Percentiles rank a stretch among this genome's conserved stretches.
phyloP scores from a whole-genome alignment of 306 rosid genomes.

The Quercus gilva region DNA sequence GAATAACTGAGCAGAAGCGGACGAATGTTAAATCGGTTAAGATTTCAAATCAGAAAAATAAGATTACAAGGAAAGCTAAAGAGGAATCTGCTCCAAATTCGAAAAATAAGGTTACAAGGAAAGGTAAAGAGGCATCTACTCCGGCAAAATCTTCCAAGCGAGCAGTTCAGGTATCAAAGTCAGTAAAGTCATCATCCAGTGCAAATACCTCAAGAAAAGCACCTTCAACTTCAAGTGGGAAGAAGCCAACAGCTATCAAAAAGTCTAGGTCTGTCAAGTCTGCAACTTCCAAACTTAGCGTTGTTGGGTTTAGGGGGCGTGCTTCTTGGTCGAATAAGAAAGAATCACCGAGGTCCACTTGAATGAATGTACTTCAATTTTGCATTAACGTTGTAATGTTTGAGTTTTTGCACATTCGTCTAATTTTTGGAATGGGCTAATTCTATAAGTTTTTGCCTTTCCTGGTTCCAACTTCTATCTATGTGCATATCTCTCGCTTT shows the following conservation, averaged over 20 bases:
- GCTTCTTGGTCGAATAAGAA: conserved; percentile 44
- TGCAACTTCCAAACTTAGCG: conserved; percentile 55
- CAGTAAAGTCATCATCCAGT: conserved; percentile 34
- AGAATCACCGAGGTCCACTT: conserved; percentile 38
- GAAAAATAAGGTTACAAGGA: conserved; percentile 31
- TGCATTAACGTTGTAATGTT: not conserved
- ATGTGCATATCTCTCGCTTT: too few relatives aligned
- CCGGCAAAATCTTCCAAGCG: conserved; percentile 31
- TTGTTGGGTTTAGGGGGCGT: conserved; percentile 88
- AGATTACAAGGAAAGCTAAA: conserved; percentile 24
- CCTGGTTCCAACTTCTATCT: too few relatives aligned
- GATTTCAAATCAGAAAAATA: conserved; percentile 42
- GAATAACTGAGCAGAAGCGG: conserved; percentile 54
- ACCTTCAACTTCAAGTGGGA: conserved; percentile 39
- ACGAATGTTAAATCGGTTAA: conserved; percentile 37
- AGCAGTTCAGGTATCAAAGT: conserved; percentile 32
- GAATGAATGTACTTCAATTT: conserved; percentile 20
- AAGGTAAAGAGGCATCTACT: conserved; percentile 36
- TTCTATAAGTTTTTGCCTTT: too few relatives aligned
- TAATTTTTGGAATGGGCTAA: not conserved
- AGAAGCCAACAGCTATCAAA: conserved; percentile 42
- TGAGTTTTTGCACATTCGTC: not conserved
- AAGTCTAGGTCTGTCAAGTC: conserved; percentile 40
- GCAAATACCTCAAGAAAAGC: conserved; percentile 39
- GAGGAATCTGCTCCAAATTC: conserved; percentile 33